These are phyloP conservation scores for Schizothecium vesticola DNA, from an alignment of 495 filamentous ascomycete genomes.

Conservation along the genomic window DNA sequence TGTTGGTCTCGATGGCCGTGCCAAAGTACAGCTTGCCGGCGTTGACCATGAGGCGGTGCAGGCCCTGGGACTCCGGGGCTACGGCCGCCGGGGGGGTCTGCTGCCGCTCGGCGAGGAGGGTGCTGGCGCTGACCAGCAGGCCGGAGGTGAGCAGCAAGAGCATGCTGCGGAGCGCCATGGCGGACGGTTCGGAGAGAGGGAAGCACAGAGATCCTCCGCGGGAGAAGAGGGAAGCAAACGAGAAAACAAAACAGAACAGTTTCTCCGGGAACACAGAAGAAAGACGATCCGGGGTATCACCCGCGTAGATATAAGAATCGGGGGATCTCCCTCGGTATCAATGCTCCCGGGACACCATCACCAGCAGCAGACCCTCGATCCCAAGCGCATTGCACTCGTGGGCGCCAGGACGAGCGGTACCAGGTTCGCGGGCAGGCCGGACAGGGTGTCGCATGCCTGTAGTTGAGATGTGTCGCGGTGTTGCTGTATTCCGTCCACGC, in stretches of 20 bases:
- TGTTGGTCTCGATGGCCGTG: conserved; percentile 26
- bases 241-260: background rate
- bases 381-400: background rate
- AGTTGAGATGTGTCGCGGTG: background rate
- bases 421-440: background rate
- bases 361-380: background rate
- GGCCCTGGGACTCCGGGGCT: conserved; percentile 6
- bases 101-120: background rate
- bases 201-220: background rate
- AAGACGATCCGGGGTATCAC: background rate
- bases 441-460: background rate
- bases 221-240: background rate
- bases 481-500: background rate
- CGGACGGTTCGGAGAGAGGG: background rate
- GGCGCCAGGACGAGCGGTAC: background rate
- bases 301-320: background rate
- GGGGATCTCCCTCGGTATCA: background rate
- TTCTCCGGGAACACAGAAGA: background rate
- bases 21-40: conserved; percentile 29
- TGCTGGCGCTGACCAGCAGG: conserved; percentile 3
- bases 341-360: background rate
- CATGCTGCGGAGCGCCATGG: background rate
- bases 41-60: conserved; percentile 23
- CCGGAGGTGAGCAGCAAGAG: background rate
- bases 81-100: background rate